phyloP scores from a whole-genome alignment of 495 filamentous ascomycete species.

The Bacidia gigantensis region DNA sequence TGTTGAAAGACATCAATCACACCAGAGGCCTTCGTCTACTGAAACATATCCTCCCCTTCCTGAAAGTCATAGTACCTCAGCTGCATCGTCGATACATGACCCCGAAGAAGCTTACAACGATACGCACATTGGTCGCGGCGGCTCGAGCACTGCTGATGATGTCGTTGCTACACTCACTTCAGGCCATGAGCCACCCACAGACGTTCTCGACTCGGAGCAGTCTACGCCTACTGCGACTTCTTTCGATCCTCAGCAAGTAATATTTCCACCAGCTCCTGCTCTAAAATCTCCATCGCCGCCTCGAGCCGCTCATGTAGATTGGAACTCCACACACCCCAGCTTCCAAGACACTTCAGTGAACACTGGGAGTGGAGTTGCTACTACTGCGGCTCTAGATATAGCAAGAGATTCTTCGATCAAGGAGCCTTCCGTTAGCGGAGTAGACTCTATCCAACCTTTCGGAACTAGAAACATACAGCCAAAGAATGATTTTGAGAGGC shows the following conservation, averaged over 20 bases:
- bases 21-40: slow-evolving; percentile 27
- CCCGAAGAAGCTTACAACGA: slow-evolving; percentile 3
- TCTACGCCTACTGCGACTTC: slow-evolving; percentile 26
- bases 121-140: neutral
- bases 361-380: too few relatives aligned
- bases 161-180: neutral
- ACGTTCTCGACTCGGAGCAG: slow-evolving; percentile 26
- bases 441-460: too few relatives aligned
- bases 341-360: neutral
- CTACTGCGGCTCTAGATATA: too few relatives aligned
- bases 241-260: slow-evolving; percentile 3
- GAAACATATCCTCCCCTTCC: slow-evolving; percentile 36
- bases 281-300: neutral
- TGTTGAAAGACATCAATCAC: slow-evolving; percentile 32
- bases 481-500: too few relatives aligned
- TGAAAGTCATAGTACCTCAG: slow-evolving; percentile 35
- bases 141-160: neutral
- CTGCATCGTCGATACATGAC: slow-evolving; percentile 32
- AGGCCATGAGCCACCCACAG: slow-evolving; percentile 1
- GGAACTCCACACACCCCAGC: neutral
- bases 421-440: too few relatives aligned
- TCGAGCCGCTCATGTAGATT: neutral
- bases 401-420: too few relatives aligned
- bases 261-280: neutral
- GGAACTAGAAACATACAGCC: too few relatives aligned